Base-by-base conservation (phyloP, 2,329 filamentous ascomycete species). In the Pseudogymnoascus verrucosus region DNA sequence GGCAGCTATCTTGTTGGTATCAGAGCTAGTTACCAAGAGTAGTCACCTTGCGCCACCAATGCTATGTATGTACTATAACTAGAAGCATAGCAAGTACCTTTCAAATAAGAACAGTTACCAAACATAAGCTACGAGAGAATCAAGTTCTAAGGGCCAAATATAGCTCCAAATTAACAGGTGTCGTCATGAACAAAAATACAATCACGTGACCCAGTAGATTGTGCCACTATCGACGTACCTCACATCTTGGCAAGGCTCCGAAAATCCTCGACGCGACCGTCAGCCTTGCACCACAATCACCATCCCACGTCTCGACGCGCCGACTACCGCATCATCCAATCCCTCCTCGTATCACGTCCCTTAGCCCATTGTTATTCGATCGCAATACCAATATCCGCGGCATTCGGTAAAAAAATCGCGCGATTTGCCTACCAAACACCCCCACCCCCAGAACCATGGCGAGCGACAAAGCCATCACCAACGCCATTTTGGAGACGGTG, bases 401-500 rank as follows among this genome's bases (percentile, higher is more conserved):
- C 0, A 57, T 34, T 57, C 3, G 21, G 19, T 34, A 57, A 57
- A 16, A 51, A 57, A 5, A 3, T 19, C n/a, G 2, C 51, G 26
- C 51, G 51, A 57, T 34, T 57, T 57, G 2, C 47, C 47, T 3
- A 19, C 26, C 47, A 31, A 31, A 47, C 2, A 11, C 26, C 21
- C 23, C 26, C 14, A 10, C n/a, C 37, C 5, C 36, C 40, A 5
- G 10, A n/a, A 34, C 28, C 36, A 61, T 61, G 59, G 59, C 34
- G 7, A 76, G 78, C 4, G 69, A 72, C 26, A 73, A 77, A 65
- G 69, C 73, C 42, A 73, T 86, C 23, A 77, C 82, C 67, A 69
- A 74, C 59, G 78, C 76, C 62, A 76, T 86, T 12, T 73, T 77
- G 47, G 72, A 78, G n/a, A 77, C 77, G 3, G 81, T 83, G 37